Evolutionary conservation across 441 rosid species (phyloP).

Genomic region (Euphorbia corollata): DNA sequence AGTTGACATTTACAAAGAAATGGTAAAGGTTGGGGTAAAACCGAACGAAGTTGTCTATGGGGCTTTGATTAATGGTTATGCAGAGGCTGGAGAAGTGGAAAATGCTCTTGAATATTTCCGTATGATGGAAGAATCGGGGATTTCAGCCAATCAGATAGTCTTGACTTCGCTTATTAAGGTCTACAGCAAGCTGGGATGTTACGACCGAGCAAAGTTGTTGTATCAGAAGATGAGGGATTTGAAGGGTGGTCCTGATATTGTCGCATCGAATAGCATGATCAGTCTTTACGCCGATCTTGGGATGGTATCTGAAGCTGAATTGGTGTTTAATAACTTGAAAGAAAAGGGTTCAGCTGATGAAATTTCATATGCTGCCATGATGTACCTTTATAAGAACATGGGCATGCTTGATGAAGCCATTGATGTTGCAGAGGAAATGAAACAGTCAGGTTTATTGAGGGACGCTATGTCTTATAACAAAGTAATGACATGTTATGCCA

Average conservation of each 20-base stretch:
- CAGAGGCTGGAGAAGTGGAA: constrained; percentile 57
- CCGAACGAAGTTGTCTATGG: constrained; percentile 85
- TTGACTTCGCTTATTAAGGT: too few relatives aligned
- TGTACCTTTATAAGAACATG: constrained; percentile 67
- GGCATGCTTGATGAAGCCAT: constrained; percentile 62
- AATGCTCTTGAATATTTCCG: constrained; percentile 57
- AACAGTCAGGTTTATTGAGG: constrained; percentile 46
- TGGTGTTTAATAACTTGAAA: constrained; percentile 47
- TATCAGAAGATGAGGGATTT: too few relatives aligned
- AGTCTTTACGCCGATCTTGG: constrained; percentile 72
- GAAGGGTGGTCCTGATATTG: constrained; percentile 51
- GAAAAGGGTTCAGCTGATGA: constrained; percentile 57
- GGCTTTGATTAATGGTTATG: constrained; percentile 68
- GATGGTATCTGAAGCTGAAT: constrained; percentile 62
- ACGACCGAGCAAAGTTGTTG: too few relatives aligned
- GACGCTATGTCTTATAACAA: constrained; percentile 62
- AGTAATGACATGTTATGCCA: constrained; percentile 23
- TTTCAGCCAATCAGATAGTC: constrained; percentile 58
- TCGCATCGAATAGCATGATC: constrained; percentile 76
- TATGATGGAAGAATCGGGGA: constrained; percentile 52
- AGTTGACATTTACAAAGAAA: constrained; percentile 43
- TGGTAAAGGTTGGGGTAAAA: constrained; percentile 54
- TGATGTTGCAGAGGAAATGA: constrained; percentile 83
- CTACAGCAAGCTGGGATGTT: too few relatives aligned
- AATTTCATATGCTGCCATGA: constrained; percentile 68